Base-by-base conservation (phyloP, 345 rosid species). In the Aquilaria yunnanensis region DNA sequence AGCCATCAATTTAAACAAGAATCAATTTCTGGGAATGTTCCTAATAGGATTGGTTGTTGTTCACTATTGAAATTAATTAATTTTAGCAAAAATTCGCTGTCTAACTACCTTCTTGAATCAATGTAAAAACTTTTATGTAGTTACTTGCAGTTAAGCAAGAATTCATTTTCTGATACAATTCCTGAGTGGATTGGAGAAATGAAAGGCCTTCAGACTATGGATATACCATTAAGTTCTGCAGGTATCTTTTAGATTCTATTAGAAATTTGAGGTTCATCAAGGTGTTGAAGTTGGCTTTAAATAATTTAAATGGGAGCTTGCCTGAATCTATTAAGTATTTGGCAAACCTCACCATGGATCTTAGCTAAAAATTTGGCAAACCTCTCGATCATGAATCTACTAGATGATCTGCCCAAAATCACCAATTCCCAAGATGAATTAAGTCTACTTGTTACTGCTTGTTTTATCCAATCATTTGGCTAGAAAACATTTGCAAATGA, bases 151-250 rank as follows among this genome's bases (percentile, higher is more conserved):
- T 57, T 88, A 74, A 74, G 85, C 41, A 80, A 70, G 63, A 93
- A 93, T 73, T 56, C 67, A 23, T 68, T 90, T 47, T 59, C 70
- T 5, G 92, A 96, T 48, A 87, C 77, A 53, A 69, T 93, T 63
- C 92, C 96, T 0, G 73, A 60, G 51, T 90, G 94, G 96, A 72
- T 94, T 69, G 90, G 92, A 47, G 83, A 86, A 72, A 72, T 90
- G 84, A 77, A 73, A 73, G 75, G 78, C 60, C 93, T 95, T 5
- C 92, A 81, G 69, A 80, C 63, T 33, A 72, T 90, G 80, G 96
- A 94, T 87, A 77, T 0, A 64, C 57, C 67, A 94, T 90, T 78
- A 74, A 70, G 61, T 80, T 94, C 32, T 66, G 80, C 2, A 92
- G 93, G 60, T 70, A 67, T 48, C 69, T 86, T 77, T 96, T 96